Conservation (phyloP, 805 yeast genomes). For the Cyberlindnera amylophila region DNA sequence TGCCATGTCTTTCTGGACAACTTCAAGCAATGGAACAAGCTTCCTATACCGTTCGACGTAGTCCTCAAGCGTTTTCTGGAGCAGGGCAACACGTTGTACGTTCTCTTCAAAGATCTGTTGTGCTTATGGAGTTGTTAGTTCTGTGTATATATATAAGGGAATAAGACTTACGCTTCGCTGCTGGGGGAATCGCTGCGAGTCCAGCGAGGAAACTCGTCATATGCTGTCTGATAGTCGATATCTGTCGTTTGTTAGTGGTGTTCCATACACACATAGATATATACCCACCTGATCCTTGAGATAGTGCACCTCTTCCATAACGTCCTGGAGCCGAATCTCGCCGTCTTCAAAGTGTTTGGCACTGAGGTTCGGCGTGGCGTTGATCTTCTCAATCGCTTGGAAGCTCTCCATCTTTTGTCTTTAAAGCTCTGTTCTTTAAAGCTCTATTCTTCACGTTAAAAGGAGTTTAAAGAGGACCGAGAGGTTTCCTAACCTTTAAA, state of each 20-base stretch:
- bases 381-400: conserved; percentile 28
- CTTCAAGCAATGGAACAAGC: conserved; percentile 42
- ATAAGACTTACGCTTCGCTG: conserved; percentile 21
- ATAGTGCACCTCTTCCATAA: conserved; percentile 34
- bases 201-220: conserved; percentile 35
- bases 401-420: conserved; percentile 24
- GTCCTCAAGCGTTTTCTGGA: conserved; percentile 39
- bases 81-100: conserved; percentile 29
- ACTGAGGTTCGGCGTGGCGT: conserved; percentile 24
- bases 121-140: conserved; percentile 17
- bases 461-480: too few relatives aligned
- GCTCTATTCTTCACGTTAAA: too few relatives aligned
- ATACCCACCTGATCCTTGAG: conserved; percentile 29
- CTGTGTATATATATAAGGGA: too few relatives aligned
- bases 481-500: too few relatives aligned
- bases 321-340: conserved; percentile 31
- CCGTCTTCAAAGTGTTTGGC: conserved; percentile 41
- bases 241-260: conserved; percentile 17
- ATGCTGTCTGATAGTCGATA: conserved; percentile 34
- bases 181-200: conserved; percentile 38
- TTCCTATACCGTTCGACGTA: conserved; percentile 44
- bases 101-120: conserved; percentile 30
- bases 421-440: background rate
- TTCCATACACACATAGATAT: too few relatives aligned
- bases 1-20: conserved; percentile 44